phyloP scores from a whole-genome alignment of 2,329 filamentous ascomycete species.

The Pseudocercospora fijiensis region DNA sequence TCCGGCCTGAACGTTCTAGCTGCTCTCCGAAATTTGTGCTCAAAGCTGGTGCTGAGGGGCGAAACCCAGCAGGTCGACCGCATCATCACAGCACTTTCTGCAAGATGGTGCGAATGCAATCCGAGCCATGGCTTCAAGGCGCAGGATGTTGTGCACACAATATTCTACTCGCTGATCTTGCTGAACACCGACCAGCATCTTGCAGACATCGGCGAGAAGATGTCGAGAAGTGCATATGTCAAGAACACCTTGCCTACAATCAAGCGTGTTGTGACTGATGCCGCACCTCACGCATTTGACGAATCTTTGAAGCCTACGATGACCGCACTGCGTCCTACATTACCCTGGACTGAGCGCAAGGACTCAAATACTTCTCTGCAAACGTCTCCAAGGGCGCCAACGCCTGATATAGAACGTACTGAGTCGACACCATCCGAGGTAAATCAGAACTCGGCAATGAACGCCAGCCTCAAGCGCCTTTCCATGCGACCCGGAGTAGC shows the following conservation, averaged over 20 bases:
- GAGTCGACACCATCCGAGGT: slow-evolving; percentile 9
- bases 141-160: slow-evolving; percentile 91
- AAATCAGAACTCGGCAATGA: slow-evolving; percentile 13
- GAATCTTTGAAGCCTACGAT: slow-evolving; percentile 32
- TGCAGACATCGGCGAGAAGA: slow-evolving; percentile 92
- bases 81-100: slow-evolving; percentile 84
- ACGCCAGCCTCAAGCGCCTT: slow-evolving; percentile 41
- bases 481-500: slow-evolving; percentile 44
- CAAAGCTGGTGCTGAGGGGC: slow-evolving; percentile 76
- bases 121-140: slow-evolving; percentile 89
- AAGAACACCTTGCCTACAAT: slow-evolving; percentile 96
- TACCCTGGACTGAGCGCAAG: slow-evolving; percentile 32
- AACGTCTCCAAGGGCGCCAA: slow-evolving; percentile 14
- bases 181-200: slow-evolving; percentile 95
- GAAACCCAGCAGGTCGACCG: slow-evolving; percentile 97
- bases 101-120: slow-evolving; percentile 91
- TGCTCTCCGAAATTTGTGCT: slow-evolving; percentile 77
- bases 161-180: slow-evolving; percentile 92
- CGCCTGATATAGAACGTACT: slow-evolving; percentile 12
- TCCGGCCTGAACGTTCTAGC: slow-evolving; percentile 74
- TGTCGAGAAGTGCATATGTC: slow-evolving; percentile 91
- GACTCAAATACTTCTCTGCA: slow-evolving; percentile 29
- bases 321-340: slow-evolving; percentile 27
- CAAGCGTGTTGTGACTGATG: slow-evolving; percentile 70
- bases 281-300: slow-evolving; percentile 66